These are phyloP conservation scores for Ceratobasidium sp. DNA, from an alignment of 1,284 basidiomycete genomes.

Conservation along the genomic window DNA sequence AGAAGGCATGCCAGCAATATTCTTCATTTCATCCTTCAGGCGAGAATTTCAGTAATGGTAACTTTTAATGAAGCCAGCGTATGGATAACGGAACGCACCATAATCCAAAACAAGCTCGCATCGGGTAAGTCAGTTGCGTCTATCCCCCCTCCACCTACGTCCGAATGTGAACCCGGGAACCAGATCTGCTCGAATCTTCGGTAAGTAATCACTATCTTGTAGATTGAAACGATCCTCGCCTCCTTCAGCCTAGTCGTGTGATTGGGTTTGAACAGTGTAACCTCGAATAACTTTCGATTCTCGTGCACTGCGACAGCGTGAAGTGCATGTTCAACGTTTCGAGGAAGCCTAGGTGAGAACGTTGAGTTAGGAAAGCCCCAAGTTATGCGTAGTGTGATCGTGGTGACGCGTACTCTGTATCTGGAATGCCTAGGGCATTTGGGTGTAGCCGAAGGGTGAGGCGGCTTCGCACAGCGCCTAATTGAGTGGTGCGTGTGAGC, in stretches of 20 bases:
- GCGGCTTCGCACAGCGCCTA: constrained; percentile 12
- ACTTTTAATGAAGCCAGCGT: too few species aligned
- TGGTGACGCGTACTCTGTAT: constrained; percentile 23
- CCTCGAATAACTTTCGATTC: constrained; percentile 18
- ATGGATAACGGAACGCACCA: constrained; percentile 7
- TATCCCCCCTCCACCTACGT: constrained; percentile 46
- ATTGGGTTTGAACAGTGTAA: constrained; percentile 28
- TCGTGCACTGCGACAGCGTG: constrained; percentile 46
- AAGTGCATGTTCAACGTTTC: constrained; percentile 41
- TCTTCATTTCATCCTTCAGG: constrained; percentile 20
- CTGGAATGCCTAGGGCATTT: constrained; percentile 7
- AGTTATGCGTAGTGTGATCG: too few species aligned
- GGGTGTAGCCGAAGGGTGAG: constrained; percentile 7
- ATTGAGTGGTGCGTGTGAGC: too few species aligned
- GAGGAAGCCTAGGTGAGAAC: constrained; percentile 11
- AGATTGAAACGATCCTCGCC: background rate
- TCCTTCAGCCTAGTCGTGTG: constrained; percentile 18
- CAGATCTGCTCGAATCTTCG: constrained; percentile 3
- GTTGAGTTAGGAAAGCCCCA: background rate
- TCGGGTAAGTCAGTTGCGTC: constrained; percentile 31
- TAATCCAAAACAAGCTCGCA: constrained; percentile 46
- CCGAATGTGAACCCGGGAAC: constrained; percentile 44
- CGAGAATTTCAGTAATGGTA: background rate
- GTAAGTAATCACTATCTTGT: too few species aligned
- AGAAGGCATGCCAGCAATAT: background rate